Evolutionary conservation across 106 monocot genomes (phyloP).

Genomic region (Amphibolis antarctica): DNA sequence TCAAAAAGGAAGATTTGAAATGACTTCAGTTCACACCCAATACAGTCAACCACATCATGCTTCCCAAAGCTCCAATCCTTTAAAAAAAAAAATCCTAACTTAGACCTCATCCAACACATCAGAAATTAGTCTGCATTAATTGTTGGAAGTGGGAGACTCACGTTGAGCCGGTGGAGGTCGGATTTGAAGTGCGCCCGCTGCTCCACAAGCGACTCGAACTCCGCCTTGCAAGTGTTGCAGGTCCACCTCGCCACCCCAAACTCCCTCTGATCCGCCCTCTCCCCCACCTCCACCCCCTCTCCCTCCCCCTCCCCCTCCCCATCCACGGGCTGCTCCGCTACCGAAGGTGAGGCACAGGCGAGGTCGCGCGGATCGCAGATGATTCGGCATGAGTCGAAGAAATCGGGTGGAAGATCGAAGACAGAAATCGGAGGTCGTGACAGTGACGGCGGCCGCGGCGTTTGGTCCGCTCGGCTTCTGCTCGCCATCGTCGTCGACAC

Average conservation of each 20-base stretch:
- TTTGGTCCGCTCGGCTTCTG: neutral
- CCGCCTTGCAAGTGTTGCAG: constrained; percentile 63
- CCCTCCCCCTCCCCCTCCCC: neutral
- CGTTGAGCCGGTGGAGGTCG: constrained; percentile 86
- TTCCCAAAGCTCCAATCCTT: too few species aligned
- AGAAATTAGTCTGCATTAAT: neutral
- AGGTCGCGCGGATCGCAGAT: constrained; percentile 27
- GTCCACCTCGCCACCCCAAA: constrained; percentile 32
- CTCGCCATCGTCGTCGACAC: neutral
- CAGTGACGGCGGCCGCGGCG: neutral
- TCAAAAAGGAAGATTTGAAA: too few species aligned
- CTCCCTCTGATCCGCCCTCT: neutral
- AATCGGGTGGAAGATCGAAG: constrained; percentile 69
- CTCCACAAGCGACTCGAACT: constrained; percentile 81
- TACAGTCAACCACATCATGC: too few species aligned
- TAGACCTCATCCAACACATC: neutral
- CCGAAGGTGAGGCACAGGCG: neutral
- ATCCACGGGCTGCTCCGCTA: neutral
- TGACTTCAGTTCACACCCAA: too few species aligned
- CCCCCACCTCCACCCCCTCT: neutral
- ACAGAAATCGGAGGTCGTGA: constrained; percentile 40
- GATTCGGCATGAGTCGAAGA: constrained; percentile 59
- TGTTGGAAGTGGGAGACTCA: constrained; percentile 7
- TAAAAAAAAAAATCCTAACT: neutral
- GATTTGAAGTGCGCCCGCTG: constrained; percentile 92